phyloP scores from a whole-genome alignment of 225 moss, liverwort and hornwort genomes.

The Sphagnum tenellum region DNA sequence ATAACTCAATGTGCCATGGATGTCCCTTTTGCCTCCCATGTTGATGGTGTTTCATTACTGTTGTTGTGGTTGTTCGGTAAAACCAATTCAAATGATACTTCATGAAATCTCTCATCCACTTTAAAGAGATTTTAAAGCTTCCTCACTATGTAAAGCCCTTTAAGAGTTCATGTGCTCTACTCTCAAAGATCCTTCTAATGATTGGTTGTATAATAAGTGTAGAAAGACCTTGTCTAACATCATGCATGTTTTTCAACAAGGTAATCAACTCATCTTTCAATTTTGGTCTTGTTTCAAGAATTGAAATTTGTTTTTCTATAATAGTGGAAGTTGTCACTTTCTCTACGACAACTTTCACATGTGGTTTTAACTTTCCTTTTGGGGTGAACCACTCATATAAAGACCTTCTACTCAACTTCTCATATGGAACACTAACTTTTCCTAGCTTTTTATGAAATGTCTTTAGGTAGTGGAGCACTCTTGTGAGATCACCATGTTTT shows the following conservation, averaged over 20 bases:
- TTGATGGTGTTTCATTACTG: not conserved
- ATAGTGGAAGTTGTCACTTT: not conserved
- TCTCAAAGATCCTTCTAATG: not conserved
- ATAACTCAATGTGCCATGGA: not conserved
- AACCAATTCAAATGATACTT: not conserved
- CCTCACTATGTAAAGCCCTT: not conserved
- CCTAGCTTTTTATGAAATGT: not conserved
- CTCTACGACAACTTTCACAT: not conserved
- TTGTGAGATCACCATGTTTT: not conserved
- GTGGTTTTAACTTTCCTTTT: not conserved
- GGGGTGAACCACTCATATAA: not conserved
- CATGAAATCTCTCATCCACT: not conserved
- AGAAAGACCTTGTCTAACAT: not conserved
- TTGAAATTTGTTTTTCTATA: not conserved
- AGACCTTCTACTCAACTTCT: not conserved
- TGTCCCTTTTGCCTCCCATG: slow-evolving; percentile 1
- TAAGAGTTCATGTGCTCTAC: not conserved
- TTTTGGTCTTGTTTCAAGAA: not conserved
- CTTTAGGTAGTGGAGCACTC: not conserved
- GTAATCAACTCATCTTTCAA: not conserved
- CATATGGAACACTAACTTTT: not conserved
- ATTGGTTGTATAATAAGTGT: not conserved
- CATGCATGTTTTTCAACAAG: not conserved
- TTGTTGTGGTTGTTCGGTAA: not conserved
- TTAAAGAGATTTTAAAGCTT: not conserved